Conservation (phyloP, 2,329 filamentous ascomycete species). For the Alternaria sp. region DNA sequence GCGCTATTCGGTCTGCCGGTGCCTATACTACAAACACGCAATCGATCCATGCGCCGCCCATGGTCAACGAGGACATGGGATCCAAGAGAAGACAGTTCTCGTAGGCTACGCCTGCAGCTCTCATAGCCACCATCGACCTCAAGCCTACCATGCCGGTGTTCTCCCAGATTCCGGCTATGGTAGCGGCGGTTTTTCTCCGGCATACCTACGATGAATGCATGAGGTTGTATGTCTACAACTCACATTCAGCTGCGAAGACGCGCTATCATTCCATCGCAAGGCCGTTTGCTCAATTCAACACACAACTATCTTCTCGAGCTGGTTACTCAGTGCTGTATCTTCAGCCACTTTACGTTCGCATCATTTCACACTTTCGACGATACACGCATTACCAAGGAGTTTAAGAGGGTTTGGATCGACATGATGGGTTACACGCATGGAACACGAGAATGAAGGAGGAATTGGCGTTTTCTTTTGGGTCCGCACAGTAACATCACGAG, state of each 20-base stretch:
- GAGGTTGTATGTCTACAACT: background rate
- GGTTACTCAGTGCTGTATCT: slow-evolving; percentile 23
- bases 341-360: slow-evolving; percentile 14
- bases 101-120: slow-evolving; percentile 79
- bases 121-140: slow-evolving; percentile 54
- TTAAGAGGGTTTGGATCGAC: slow-evolving; percentile 7
- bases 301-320: slow-evolving; percentile 30
- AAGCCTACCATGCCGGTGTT: slow-evolving; percentile 25
- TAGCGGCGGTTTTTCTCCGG: slow-evolving; percentile 30
- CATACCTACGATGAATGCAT: slow-evolving; percentile 16
- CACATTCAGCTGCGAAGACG: background rate
- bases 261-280: background rate
- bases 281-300: background rate
- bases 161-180: slow-evolving; percentile 40
- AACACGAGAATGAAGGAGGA: background rate
- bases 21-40: slow-evolving; percentile 85
- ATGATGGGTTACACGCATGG: slow-evolving; percentile 21
- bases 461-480: background rate
- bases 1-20: slow-evolving; percentile 84
- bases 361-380: slow-evolving; percentile 12
- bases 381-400: slow-evolving; percentile 38
- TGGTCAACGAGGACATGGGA: slow-evolving; percentile 72
- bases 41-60: slow-evolving; percentile 82
- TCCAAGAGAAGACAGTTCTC: slow-evolving; percentile 77
- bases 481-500: slow-evolving; percentile 33